A percentile compares a stretch with the other conserved stretches of the same genome.
phyloP scores from a whole-genome alignment of 2,329 filamentous ascomycete genomes.

The Hypoxylon sp. region DNA sequence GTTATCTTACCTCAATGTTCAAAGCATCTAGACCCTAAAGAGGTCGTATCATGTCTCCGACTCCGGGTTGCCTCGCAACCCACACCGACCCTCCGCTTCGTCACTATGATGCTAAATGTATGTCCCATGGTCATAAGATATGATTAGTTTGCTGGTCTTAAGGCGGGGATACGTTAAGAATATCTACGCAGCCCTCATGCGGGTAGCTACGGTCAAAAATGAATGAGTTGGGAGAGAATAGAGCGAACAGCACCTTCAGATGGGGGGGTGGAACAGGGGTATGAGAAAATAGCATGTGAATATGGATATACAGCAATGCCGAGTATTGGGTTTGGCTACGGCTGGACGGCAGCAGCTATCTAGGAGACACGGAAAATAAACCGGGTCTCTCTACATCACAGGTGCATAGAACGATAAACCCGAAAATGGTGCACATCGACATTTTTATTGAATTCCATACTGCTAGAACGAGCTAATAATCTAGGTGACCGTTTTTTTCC shows the following conservation, averaged over 20 bases:
- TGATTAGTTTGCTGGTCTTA: not conserved
- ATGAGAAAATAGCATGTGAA: not conserved
- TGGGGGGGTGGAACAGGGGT: not conserved
- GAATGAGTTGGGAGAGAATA: not conserved
- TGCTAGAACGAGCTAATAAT: conserved; percentile 42
- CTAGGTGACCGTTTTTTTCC: conserved; percentile 52
- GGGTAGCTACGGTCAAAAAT: not conserved
- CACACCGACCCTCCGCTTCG: not conserved
- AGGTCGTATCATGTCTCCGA: not conserved
- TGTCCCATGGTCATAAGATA: not conserved
- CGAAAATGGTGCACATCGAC: conserved; percentile 18
- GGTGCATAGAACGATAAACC: not conserved
- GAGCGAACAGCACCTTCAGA: not conserved
- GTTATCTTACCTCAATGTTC: not conserved
- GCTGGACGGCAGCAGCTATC: conserved; percentile 19
- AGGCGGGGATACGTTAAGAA: not conserved
- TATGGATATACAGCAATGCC: conserved; percentile 18
- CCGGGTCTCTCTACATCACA: conserved; percentile 11
- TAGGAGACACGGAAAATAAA: conserved; percentile 21
- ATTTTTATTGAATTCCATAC: conserved; percentile 41
- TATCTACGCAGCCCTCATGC: not conserved
- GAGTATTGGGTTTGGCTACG: conserved; percentile 30
- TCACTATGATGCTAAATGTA: not conserved
- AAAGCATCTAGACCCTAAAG: not conserved
- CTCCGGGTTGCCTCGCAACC: not conserved